Base-by-base conservation (phyloP, 2,329 filamentous ascomycete genomes). In the Geosmithia putterillii region DNA sequence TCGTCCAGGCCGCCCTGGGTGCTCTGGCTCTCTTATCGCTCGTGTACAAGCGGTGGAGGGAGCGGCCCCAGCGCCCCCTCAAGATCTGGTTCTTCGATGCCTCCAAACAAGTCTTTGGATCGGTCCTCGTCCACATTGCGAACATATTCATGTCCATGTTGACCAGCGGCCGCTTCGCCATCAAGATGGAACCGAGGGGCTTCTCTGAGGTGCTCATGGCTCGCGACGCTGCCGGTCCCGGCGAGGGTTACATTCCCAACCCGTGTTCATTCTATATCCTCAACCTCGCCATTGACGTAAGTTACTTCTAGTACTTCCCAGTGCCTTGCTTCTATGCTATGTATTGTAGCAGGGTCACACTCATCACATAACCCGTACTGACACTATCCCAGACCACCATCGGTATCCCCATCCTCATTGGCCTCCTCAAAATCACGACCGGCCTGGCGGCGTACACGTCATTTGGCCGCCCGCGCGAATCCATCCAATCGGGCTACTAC, bases 1-100 rank as follows among this genome's bases (percentile, higher is more conserved):
- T 98, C 28, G 83, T 98, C 6, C 92, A 98, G 67, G 83, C 78
- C 38, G 86, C 87, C 1, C 76, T 98, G 17, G 92, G 92, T 17
- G 77, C 73, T 17, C 68, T 95, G 44, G 92, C 92, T 8, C 66
- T 96, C 42, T 69, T 90, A 44, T 86, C 88, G 1, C 74, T 98
- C 41, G 90, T 96, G 7, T 94, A 79, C 69, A 98, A 98, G 69
- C 76, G 92, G 52, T 95, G 84, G 79, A 78, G 86, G 50, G 92
- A 98, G 65, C 75, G 86, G 45, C 90, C 92, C 2, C 90, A 95
- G 60, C 76, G 92, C 44, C 90, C 90, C 1, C 58, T 96, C 56
- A 94, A 94, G 72, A 88, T 98, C 51, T 98, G 92, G 90, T 89
- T 86, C 61, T 98, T 96, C 61, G 92, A 98, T 58, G 92, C 81